These are phyloP conservation scores for Phalaenopsis hybrid DNA, from an alignment of 116 monocot genomes.

Conservation along the genomic window DNA sequence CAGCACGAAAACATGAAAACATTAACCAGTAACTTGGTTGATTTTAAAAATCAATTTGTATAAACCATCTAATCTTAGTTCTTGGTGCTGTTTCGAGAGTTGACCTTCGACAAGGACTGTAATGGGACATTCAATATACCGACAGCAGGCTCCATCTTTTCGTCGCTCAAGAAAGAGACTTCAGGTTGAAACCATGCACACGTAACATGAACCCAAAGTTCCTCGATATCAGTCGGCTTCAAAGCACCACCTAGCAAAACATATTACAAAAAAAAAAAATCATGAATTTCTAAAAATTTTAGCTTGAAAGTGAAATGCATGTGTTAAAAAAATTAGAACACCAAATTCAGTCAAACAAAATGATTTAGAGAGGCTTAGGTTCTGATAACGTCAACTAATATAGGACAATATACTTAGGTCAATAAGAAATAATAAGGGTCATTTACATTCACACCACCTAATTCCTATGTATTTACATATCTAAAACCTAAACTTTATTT, in stretches of 20 bases:
- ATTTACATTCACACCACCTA: too few species aligned
- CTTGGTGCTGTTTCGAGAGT: not conserved
- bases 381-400: too few species aligned
- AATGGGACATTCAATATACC: constrained; percentile 69
- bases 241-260: constrained; percentile 70
- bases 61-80: not conserved
- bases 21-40: constrained; percentile 1
- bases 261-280: not conserved
- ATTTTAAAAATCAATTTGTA: not conserved
- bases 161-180: constrained; percentile 71
- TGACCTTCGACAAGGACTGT: constrained; percentile 76
- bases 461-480: too few species aligned
- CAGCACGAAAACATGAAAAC: constrained; percentile 13
- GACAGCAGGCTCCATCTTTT: constrained; percentile 87
- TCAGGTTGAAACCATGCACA: constrained; percentile 96
- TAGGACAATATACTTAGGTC: too few species aligned
- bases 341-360: not conserved
- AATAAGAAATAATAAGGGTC: too few species aligned
- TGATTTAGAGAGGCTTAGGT: not conserved
- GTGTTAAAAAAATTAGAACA: not conserved
- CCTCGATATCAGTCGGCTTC: constrained; percentile 76
- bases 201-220: constrained; percentile 88
- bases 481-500: too few species aligned
- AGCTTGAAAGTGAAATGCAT: not conserved
- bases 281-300: not conserved